A percentile compares a stretch with the other conserved stretches of the same genome.
phyloP scores from a whole-genome alignment of 73 alveolate species.

The Blepharisma japonicum region DNA sequence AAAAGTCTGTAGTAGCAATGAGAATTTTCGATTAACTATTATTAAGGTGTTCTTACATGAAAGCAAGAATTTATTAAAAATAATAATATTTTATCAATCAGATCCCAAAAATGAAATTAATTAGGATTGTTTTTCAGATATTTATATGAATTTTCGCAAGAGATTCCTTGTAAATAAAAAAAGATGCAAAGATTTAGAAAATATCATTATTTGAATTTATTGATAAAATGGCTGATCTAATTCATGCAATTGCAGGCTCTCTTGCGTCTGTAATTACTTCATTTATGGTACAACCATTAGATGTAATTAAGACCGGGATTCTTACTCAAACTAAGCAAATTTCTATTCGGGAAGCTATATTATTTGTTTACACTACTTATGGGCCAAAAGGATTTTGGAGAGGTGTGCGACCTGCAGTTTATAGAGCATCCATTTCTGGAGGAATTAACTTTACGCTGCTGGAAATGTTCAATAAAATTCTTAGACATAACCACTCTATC shows the following conservation, averaged over 20 bases:
- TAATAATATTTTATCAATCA: too few relatives aligned
- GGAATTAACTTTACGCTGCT: neutral
- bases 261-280: neutral
- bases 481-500: neutral
- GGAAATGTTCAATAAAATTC: neutral
- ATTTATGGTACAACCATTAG: slow-evolving; percentile 20
- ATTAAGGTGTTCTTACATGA: too few relatives aligned
- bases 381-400: slow-evolving; percentile 11
- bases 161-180: too few relatives aligned
- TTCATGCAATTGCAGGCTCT: neutral
- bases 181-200: too few relatives aligned
- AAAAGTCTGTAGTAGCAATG: too few relatives aligned
- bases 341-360: neutral
- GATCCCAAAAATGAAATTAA: too few relatives aligned
- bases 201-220: slow-evolving; percentile 10
- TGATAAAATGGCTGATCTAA: too few relatives aligned
- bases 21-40: too few relatives aligned
- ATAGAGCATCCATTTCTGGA: neutral
- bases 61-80: too few relatives aligned
- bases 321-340: neutral
- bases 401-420: slow-evolving; percentile 21
- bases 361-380: neutral
- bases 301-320: slow-evolving; percentile 22
- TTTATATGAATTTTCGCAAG: too few relatives aligned
- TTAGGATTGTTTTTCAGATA: too few relatives aligned